These are phyloP conservation scores for Tetrapyrgos nigripes DNA, from an alignment of 1,284 basidiomycete genomes.

Conservation along the genomic window DNA sequence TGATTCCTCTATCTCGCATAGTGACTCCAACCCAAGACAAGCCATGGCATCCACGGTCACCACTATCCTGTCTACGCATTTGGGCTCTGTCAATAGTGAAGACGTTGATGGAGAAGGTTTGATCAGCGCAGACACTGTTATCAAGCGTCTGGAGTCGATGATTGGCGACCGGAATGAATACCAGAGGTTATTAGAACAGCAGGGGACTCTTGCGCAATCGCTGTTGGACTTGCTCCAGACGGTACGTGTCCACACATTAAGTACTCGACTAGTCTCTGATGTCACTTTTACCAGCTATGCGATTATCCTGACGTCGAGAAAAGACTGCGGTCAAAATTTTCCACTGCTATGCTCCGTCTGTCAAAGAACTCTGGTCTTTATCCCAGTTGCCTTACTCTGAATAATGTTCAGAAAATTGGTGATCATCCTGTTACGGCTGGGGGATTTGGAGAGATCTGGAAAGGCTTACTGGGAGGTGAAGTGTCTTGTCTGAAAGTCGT, in stretches of 20 bases:
- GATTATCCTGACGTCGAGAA: not conserved
- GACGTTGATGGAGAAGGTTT: no score
- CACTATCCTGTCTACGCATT: conserved; percentile 70
- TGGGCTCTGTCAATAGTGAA: no score
- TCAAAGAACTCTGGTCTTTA: not conserved
- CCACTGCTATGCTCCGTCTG: not conserved
- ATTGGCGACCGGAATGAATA: not conserved
- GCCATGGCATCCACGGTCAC: conserved; percentile 59
- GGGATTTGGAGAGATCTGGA: conserved; percentile 9
- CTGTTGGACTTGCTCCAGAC: not conserved
- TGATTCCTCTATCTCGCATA: conserved; percentile 35
- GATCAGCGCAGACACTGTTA: no score
- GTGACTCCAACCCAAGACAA: conserved; percentile 42
- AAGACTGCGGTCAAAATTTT: not conserved
- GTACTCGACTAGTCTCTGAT: not conserved
- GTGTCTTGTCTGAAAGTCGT: conserved; percentile 3
- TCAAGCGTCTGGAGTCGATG: no score
- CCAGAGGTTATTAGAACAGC: not conserved
- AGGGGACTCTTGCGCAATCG: not conserved
- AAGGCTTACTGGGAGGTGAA: not conserved
- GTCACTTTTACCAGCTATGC: not conserved
- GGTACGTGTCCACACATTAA: not conserved
- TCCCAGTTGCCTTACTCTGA: not conserved
- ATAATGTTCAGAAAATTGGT: conserved; percentile 3
- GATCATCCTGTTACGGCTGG: not conserved